Conservation (phyloP, 2,329 filamentous ascomycete species). For the Colletotrichum sojae region DNA sequence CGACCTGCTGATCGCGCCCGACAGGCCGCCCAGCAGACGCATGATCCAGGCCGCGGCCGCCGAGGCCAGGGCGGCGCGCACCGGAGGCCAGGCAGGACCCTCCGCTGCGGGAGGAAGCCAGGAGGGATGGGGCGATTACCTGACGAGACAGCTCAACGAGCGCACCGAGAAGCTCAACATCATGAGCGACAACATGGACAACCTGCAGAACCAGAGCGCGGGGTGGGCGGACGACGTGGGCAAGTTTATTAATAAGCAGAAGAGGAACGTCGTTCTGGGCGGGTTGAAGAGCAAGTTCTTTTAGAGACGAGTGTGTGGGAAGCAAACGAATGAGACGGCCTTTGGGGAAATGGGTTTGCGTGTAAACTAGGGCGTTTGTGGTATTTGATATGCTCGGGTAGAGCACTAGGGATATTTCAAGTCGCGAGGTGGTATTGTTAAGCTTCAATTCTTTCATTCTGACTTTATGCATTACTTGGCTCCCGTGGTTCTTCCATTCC, state of each 20-base stretch:
- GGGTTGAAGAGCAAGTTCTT: constrained; percentile 73
- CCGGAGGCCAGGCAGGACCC: constrained; percentile 46
- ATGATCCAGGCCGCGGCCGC: constrained; percentile 86
- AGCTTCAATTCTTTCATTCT: too few species aligned
- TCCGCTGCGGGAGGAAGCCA: constrained; percentile 50
- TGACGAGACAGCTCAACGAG: constrained; percentile 90
- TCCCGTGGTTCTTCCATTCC: too few species aligned
- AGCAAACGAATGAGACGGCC: constrained; percentile 30
- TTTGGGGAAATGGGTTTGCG: not conserved
- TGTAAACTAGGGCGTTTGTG: constrained; percentile 19
- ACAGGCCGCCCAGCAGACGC: constrained; percentile 88
- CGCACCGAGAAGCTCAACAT: constrained; percentile 88
- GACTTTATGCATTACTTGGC: too few species aligned
- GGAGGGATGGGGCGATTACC: constrained; percentile 83
- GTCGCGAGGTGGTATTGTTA: too few species aligned
- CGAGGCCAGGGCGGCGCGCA: constrained; percentile 75
- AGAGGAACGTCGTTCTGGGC: constrained; percentile 85
- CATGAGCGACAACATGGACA: constrained; percentile 88
- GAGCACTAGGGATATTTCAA: not conserved
- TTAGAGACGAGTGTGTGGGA: constrained; percentile 27
- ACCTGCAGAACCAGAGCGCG: constrained; percentile 82
- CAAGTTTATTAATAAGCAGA: constrained; percentile 90
- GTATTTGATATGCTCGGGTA: not conserved
- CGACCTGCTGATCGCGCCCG: constrained; percentile 89
- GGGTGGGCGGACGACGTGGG: constrained; percentile 90